These are phyloP conservation scores for Talaromyces sp. DNA, from an alignment of 2,329 filamentous ascomycete genomes.

Conservation along the genomic window DNA sequence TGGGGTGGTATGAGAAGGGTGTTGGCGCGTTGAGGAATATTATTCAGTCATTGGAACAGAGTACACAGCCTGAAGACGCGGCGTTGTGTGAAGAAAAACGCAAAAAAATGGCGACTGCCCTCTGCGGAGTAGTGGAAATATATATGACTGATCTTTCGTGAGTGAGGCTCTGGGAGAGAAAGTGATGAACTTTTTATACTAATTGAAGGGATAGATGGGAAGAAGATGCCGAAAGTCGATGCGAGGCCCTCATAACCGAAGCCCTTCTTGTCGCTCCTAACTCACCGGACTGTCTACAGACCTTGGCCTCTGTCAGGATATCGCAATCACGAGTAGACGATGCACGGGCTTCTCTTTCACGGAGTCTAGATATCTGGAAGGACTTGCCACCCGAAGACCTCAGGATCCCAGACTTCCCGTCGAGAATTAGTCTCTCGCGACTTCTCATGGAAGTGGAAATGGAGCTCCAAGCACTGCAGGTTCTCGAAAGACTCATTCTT, in stretches of 20 bases:
- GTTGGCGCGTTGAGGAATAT: constrained; percentile 66
- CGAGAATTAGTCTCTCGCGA: constrained; percentile 74
- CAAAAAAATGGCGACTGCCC: constrained; percentile 77
- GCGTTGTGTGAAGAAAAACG: constrained; percentile 62
- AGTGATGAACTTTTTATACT: background rate
- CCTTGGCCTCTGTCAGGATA: constrained; percentile 86
- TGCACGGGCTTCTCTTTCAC: constrained; percentile 68
- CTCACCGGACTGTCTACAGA: constrained; percentile 87
- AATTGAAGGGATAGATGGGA: constrained; percentile 54
- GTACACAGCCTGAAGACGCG: constrained; percentile 30
- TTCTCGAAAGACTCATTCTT: constrained; percentile 73
- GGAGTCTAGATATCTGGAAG: constrained; percentile 80
- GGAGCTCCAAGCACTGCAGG: constrained; percentile 77
- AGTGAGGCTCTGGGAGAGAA: constrained; percentile 57
- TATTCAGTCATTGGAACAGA: constrained; percentile 59
- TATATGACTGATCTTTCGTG: constrained; percentile 98
- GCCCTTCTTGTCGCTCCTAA: constrained; percentile 78
- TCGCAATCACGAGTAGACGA: constrained; percentile 77
- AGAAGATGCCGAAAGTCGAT: constrained; percentile 79
- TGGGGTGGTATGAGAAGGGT: constrained; percentile 58
- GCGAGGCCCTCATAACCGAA: constrained; percentile 84
- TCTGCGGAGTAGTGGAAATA: constrained; percentile 91
- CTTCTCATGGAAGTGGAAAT: constrained; percentile 86
- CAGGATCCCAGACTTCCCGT: constrained; percentile 76
- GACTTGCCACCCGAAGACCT: constrained; percentile 67